These are phyloP conservation scores for Crotalaria pallida DNA, from an alignment of 306 rosid species.

Conservation along the genomic window DNA sequence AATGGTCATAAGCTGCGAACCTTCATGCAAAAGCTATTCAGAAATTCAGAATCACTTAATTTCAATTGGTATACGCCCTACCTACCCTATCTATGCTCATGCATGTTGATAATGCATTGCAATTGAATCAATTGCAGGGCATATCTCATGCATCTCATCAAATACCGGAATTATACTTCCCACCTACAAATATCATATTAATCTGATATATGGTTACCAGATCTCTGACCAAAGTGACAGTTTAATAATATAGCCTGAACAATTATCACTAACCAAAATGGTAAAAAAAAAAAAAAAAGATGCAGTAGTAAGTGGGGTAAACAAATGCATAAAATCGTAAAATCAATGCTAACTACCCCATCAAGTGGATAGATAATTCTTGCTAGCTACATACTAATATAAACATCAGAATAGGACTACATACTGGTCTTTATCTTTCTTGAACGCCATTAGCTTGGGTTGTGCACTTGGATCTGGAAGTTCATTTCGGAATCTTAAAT, in stretches of 20 bases:
- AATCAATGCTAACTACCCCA: slow-evolving; percentile 1
- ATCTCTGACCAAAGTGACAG: not conserved
- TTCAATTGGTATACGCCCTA: not conserved
- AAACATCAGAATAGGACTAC: slow-evolving; percentile 25
- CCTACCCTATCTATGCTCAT: not conserved
- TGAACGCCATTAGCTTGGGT: slow-evolving; percentile 88
- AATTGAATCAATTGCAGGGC: not conserved
- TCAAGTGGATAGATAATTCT: not conserved
- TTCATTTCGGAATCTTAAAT: slow-evolving; percentile 83
- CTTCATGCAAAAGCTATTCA: not conserved
- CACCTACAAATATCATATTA: not conserved
- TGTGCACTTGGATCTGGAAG: slow-evolving; percentile 99
- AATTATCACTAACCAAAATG: not conserved
- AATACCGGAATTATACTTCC: not conserved
- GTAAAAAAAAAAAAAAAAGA: not conserved
- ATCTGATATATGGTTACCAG: not conserved
- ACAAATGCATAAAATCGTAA: not conserved
- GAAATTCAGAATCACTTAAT: not conserved
- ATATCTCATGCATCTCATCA: not conserved
- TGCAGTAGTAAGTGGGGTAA: not conserved
- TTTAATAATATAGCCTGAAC: not conserved
- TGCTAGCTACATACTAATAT: not conserved
- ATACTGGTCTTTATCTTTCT: slow-evolving; percentile 93
- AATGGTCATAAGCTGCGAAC: not conserved
- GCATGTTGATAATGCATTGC: not conserved